Base-by-base conservation (phyloP, 2,329 filamentous ascomycete genomes). In the Eurotiales sp. region DNA sequence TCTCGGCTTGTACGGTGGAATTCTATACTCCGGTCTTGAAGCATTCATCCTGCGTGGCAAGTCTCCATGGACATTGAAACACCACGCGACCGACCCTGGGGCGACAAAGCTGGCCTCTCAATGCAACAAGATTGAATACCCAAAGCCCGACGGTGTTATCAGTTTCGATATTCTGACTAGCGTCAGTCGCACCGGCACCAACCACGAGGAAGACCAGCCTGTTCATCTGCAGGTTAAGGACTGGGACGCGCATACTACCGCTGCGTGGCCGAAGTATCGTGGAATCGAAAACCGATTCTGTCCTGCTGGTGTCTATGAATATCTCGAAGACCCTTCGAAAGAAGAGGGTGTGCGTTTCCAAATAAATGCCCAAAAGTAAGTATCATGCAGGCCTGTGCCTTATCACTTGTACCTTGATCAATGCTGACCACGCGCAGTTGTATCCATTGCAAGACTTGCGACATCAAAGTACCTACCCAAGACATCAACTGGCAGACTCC, bases 401-500 rank as follows among this genome's bases (percentile, higher is more conserved):
- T n/a, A n/a, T n/a, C n/a, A n/a, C n/a, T n/a, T n/a, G n/a, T n/a
- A n/a, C n/a, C n/a, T n/a, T n/a, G n/a, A n/a, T n/a, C n/a, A n/a
- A 34, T 50, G 59, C 64, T 57, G 62, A 53, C 17, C 17, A 12
- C 19, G 37, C 37, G 45, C 64, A 96, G 91, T 74, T 99, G 93
- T 70, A 95, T 99, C 58, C 93, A 99, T 74, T 99, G 93, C 80
- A 99, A 99, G 81, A 99, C 93, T 12, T 99, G 93, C 70, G 93
- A 99, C 71, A 99, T 99, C 76, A 99, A 99, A 76, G 92, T 90
- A 14, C 93, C 93, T 7, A 83, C 86, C 56, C 93, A 99, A 75
- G 93, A 97, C 67, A 97, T 99, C 72, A 96, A 96, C 71, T 96
- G 90, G 90, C 83, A 90, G 61, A 93, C 93, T 27, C 93, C 93